Percentiles rank a stretch among this genome's conserved stretches.
Conservation (phyloP, 805 yeast species). For the Candida lessepsii region DNA sequence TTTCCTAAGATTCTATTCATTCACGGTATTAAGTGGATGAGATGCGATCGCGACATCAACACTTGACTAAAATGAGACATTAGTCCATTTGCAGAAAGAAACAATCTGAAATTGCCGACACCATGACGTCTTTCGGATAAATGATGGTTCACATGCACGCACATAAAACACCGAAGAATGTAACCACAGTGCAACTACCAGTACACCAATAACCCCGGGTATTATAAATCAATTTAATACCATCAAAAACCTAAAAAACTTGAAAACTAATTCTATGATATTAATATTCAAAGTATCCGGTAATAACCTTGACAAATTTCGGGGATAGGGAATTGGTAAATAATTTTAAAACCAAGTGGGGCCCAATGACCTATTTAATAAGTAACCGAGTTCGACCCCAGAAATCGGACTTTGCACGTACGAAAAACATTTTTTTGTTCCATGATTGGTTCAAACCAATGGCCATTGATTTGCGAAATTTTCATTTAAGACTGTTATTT, state of each 20-base stretch:
- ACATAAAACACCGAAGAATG: not conserved
- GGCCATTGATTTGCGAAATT: slow-evolving; percentile 8
- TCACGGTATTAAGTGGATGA: slow-evolving; percentile 3
- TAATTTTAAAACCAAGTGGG: slow-evolving; percentile 1
- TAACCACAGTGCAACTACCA: not conserved
- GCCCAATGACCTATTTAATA: slow-evolving; percentile 2
- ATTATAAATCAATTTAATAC: not conserved
- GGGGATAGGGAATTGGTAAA: not conserved
- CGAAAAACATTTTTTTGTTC: not conserved
- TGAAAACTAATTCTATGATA: too few species aligned
- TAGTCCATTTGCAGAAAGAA: too few species aligned
- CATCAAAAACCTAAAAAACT: not conserved
- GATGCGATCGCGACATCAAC: too few species aligned
- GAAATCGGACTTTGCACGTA: slow-evolving; percentile 8
- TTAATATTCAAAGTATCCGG: too few species aligned
- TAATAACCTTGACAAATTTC: not conserved
- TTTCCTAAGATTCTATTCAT: slow-evolving; percentile 72
- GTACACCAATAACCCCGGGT: not conserved
- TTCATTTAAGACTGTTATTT: slow-evolving; percentile 7
- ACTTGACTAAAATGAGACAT: too few species aligned
- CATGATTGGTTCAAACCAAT: slow-evolving; percentile 5
- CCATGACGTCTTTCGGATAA: slow-evolving; percentile 1
- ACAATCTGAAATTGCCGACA: too few species aligned
- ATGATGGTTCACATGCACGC: slow-evolving; percentile 5
- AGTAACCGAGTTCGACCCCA: slow-evolving; percentile 7